Base-by-base conservation (phyloP, 148 eudicot species). In the Persicaria maculosa region DNA sequence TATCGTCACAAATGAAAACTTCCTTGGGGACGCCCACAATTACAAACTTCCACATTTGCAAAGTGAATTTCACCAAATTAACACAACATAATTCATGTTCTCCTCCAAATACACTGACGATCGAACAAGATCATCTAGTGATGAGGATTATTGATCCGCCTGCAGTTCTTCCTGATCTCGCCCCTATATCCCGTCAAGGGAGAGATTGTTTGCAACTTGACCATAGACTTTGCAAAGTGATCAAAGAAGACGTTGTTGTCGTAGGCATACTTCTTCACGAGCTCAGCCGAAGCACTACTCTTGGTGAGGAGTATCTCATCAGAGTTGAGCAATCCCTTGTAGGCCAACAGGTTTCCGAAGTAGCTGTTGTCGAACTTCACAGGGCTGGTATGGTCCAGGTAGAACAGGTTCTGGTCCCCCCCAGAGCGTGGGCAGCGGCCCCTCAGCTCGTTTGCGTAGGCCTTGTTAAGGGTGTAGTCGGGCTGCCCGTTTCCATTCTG, bases 171-270 rank as follows among this genome's bases (percentile, higher is more conserved):
- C 72, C 89, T 78, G 17, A 86, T 77, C 72, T 84, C 79, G 4
- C 89, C 89, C 54, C 68, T 17, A 1, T 20, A 17, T 14, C 81
- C 86, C 4, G 80, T 83, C 20, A 83, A 77, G 50, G 83, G 84
- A 3, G 82, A 83, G 46, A 82, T 72, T 7, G 50, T 73, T 9
- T 83, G 79, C 69, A 86, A 7, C 68, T 79, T 82, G 10, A 78
- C 75, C 82, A 86, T 83, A 0, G 86, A 79, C 8, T 72, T 48
- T 11, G 43, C 50, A 65, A 84, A 81, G 55, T 67, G 78, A 2
- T 16, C 43, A 9, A 47, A 70, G 83, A 81, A 84, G 20, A 25
- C 45, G 1, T 2, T 4, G 16, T 36, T 2, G 46, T 59, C 36
- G 8, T 2, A 1, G 14, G 78, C 81, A 50, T 78, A 79, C 47